Base-by-base conservation (phyloP, 1,284 basidiomycete genomes). In the Heterobasidion irregulare region DNA sequence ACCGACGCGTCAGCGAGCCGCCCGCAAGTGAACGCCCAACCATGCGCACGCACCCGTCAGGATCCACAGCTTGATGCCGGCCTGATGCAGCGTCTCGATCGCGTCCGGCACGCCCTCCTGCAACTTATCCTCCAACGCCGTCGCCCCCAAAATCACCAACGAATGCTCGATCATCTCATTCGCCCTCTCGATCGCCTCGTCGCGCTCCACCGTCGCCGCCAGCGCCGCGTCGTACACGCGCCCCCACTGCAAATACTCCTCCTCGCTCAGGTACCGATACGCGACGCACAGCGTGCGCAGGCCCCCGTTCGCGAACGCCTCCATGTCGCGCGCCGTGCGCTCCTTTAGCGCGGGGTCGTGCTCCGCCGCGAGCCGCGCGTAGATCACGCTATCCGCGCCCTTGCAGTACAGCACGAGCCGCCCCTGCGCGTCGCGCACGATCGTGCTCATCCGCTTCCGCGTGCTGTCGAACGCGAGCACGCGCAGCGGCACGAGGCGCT, bases 51-150 rank as follows among this genome's bases (percentile, higher is more conserved):
- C 56, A 85, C 88, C 89, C 36, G 92, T 95, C 55, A 95, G 72
- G 67, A 95, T 94, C 95, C 96, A 99, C 2, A 99, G 72, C 72
- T 98, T 98, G 76, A 99, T 98, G 8, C 95, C 95, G 0, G 95
- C 96, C 46, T 82, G 77, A 66, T 98, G 95, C 16, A 99, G 75
- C 57, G 80, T 89, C 63, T 94, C 93, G 62, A 99, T 98, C 0
- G 96, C 89, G 58, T 97, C 94, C 0, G 96, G 96, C 1, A 99
- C 95, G 33, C 96, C 95, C 64, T 91, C 93, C 69, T 99, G 96
- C 59, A 98, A 73, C 75, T 98, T 98, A 71, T 98, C 96, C 70
- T 99, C 95, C 53, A 99, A 72, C 2, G 95, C 95, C 0, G 96
- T 98, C 2, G 95, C 96, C 1, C 96, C 95, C 3, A 99, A 77